Evolutionary conservation across 1,284 basidiomycete species (phyloP).

Genomic region (Trichosporon asahii): DNA sequence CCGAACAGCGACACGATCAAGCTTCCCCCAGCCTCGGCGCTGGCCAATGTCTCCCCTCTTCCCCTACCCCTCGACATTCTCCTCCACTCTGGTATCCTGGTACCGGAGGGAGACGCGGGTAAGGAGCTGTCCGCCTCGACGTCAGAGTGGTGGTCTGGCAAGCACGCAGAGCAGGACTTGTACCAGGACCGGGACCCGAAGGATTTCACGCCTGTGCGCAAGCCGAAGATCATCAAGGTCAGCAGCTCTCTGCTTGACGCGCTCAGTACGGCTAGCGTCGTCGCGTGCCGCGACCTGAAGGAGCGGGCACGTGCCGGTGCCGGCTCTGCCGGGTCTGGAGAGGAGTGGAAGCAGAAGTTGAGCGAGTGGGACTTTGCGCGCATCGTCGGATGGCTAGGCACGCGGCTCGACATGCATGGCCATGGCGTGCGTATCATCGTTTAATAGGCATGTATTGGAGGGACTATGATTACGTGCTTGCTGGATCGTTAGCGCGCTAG

Average conservation of each 20-base stretch:
- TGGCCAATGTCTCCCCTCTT: slow-evolving; percentile 31
- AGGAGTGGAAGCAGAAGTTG: slow-evolving; percentile 12
- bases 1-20: slow-evolving; percentile 13
- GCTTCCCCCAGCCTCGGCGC: slow-evolving; percentile 19
- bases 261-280: slow-evolving; percentile 16
- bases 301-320: slow-evolving; percentile 8
- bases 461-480: not conserved
- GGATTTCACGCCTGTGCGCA: slow-evolving; percentile 7
- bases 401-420: slow-evolving; percentile 15
- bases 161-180: slow-evolving; percentile 12
- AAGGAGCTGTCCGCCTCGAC: slow-evolving; percentile 14
- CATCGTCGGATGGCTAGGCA: slow-evolving; percentile 14
- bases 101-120: slow-evolving; percentile 7
- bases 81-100: slow-evolving; percentile 27
- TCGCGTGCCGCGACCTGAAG: slow-evolving; percentile 22
- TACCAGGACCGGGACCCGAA: slow-evolving; percentile 6
- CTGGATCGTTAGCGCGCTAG: not conserved
- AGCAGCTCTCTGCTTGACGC: not conserved
- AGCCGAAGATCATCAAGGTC: slow-evolving; percentile 15
- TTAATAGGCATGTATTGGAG: not conserved
- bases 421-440: slow-evolving; percentile 16
- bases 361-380: slow-evolving; percentile 16
- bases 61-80: slow-evolving; percentile 30
- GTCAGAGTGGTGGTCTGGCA: slow-evolving; percentile 21
- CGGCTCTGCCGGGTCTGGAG: not conserved